Evolutionary conservation across 495 filamentous ascomycete genomes (phyloP), one percentile per base, ranked within the genome.

Genomic region (Annulohypoxylon maeteangense): DNA sequence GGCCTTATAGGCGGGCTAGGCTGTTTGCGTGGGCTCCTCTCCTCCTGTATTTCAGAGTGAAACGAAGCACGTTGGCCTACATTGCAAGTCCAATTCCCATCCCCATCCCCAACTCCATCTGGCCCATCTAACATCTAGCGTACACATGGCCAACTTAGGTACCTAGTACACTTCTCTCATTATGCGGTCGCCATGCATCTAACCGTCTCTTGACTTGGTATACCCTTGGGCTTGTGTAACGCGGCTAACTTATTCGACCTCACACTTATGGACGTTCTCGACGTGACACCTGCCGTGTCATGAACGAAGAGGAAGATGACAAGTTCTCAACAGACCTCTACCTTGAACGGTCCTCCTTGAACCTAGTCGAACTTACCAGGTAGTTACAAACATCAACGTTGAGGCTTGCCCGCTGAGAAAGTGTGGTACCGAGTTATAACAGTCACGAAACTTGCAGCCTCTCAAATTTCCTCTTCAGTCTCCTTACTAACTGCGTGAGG

Each of bases 361-460:
- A 48, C 45, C 45, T 23, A 48, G 18, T 25, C 22, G 40, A 60
- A 18, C 23, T 34, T 14, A 12, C 11, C 4, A 40, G 11, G 11
- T 32, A 27, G 65, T 63, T 70, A 62, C 71, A 74, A 74, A 74
- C 67, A 67, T 25, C 34, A 60, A 40, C 50, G 27, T 51, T 54
- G 51, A 74, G 62, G 67, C 50, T 44, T 71, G 70, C 55, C 70
- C 74, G 34, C 73, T 66, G 63, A 71, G 66, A 62, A 45, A 66
- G 75, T 78, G 75, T 78, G 38, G 71, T 70, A 78, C 75, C 62
- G 47, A 62, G 65, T 74, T 78, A 75, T 75, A 78, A 78, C 75
- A 72, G 67, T 68, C 70, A 75, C 74, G 45, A 57, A 62, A 72
- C 73, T 74, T 76, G 70, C 74, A 76, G 75, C 65, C 32, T 78